These are phyloP conservation scores for Isabelozyma gotoi DNA, from an alignment of 805 yeast genomes.

Conservation along the genomic window DNA sequence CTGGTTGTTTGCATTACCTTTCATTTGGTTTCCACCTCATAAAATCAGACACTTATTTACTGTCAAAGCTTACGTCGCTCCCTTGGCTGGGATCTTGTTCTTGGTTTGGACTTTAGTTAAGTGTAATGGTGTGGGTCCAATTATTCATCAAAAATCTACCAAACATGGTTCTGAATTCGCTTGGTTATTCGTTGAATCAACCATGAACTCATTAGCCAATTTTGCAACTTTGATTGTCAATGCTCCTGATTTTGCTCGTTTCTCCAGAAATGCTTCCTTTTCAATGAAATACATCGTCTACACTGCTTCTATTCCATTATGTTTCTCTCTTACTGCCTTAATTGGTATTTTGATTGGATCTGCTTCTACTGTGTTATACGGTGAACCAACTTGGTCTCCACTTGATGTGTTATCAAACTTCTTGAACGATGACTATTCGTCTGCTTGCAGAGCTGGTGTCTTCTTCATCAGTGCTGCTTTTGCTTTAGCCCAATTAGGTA, in stretches of 20 bases:
- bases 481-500: constrained; percentile 44
- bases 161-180: constrained; percentile 62
- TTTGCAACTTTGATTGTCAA: constrained; percentile 87
- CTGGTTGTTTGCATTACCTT: constrained; percentile 79
- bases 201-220: constrained; percentile 81
- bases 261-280: constrained; percentile 53
- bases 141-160: constrained; percentile 51
- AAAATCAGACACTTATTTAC: constrained; percentile 81
- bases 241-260: constrained; percentile 87
- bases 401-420: constrained; percentile 69
- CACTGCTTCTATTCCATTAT: constrained; percentile 67
- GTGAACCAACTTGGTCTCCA: constrained; percentile 80
- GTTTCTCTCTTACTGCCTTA: constrained; percentile 77
- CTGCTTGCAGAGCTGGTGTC: constrained; percentile 44
- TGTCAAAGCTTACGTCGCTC: constrained; percentile 73
- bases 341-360: constrained; percentile 85
- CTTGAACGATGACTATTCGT: constrained; percentile 40
- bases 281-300: constrained; percentile 40
- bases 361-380: constrained; percentile 67
- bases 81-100: constrained; percentile 81
- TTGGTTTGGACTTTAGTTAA: constrained; percentile 81
- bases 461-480: constrained; percentile 38
- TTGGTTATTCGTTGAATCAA: constrained; percentile 80
- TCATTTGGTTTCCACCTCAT: constrained; percentile 80
- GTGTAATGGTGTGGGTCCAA: constrained; percentile 77